These are phyloP conservation scores for Diospyros lotus DNA, from an alignment of 148 eudicot species.

Conservation along the genomic window DNA sequence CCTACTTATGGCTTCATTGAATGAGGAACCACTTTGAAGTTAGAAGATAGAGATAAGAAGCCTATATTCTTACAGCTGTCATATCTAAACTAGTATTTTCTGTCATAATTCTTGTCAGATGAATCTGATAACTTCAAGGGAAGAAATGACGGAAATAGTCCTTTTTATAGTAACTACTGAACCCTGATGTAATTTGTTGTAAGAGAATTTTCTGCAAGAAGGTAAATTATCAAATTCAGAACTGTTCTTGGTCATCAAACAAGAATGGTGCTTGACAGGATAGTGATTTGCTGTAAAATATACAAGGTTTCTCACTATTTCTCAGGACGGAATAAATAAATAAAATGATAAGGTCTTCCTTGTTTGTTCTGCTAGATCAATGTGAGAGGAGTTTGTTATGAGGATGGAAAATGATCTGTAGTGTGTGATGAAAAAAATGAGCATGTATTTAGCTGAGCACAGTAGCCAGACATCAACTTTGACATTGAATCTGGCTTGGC, in stretches of 20 bases:
- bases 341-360: background rate
- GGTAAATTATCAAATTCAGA: too few species aligned
- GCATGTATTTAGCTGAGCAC: background rate
- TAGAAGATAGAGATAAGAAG: too few species aligned
- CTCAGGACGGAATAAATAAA: background rate
- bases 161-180: too few species aligned
- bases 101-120: too few species aligned
- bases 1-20: too few species aligned
- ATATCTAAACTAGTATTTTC: too few species aligned
- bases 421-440: background rate
- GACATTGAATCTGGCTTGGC: background rate
- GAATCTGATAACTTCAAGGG: too few species aligned
- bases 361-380: background rate
- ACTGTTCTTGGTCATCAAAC: background rate
- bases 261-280: background rate
- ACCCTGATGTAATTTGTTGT: too few species aligned
- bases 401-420: background rate
- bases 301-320: background rate
- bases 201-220: too few species aligned
- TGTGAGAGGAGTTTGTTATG: background rate
- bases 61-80: too few species aligned
- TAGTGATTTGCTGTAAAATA: background rate
- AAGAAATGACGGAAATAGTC: too few species aligned
- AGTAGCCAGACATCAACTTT: background rate
- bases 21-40: too few species aligned